Conservation (phyloP, 208 protist genomes). For the Trypanosoma congolense region DNA sequence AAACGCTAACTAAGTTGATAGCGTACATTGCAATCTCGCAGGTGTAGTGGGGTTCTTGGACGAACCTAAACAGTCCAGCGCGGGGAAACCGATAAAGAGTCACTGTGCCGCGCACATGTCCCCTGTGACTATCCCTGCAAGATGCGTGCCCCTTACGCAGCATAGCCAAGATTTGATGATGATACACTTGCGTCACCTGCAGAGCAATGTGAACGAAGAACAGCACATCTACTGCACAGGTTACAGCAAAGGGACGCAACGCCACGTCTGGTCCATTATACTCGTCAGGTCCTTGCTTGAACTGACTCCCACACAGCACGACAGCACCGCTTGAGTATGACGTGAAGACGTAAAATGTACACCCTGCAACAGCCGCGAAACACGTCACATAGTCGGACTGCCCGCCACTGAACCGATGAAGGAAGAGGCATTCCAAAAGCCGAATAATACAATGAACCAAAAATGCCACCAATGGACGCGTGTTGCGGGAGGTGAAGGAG, state of each 20-base stretch:
- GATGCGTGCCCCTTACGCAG: conserved; percentile 21
- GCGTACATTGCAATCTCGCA: conserved; percentile 71
- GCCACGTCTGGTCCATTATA: background rate
- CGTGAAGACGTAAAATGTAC: conserved; percentile 70
- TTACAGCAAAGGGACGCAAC: background rate
- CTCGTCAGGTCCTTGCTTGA: no score
- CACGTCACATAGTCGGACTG: conserved; percentile 49
- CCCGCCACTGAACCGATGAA: conserved; percentile 43
- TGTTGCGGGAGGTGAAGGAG: background rate
- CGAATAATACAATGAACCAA: conserved; percentile 57
- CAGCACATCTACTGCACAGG: background rate
- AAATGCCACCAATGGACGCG: conserved; percentile 34
- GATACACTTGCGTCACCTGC: conserved; percentile 47
- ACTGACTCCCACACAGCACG: conserved; percentile 2
- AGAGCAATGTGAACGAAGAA: conserved; percentile 35
- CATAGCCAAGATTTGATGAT: conserved; percentile 44
- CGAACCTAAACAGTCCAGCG: conserved; percentile 27
- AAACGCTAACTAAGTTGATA: conserved; percentile 25
- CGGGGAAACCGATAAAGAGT: conserved; percentile 36
- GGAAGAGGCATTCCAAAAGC: conserved; percentile 47
- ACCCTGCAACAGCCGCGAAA: conserved; percentile 64
- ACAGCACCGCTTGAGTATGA: conserved; percentile 32
- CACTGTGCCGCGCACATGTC: conserved; percentile 1
- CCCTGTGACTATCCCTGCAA: background rate
- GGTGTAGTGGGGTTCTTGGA: conserved; percentile 77